phyloP scores from a whole-genome alignment of 1,284 basidiomycete species.

The Fomes fomentarius region DNA sequence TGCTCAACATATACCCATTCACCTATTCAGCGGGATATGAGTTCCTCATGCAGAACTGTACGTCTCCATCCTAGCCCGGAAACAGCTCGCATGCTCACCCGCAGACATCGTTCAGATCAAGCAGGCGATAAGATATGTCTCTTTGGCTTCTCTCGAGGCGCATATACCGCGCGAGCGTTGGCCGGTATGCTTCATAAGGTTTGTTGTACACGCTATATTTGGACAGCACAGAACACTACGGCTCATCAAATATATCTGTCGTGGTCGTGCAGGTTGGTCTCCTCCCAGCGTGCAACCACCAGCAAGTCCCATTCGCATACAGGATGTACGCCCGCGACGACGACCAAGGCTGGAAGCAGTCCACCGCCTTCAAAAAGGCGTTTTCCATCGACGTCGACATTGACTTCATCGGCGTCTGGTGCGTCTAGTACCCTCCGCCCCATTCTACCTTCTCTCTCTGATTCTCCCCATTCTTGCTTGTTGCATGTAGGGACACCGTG shows the following conservation, averaged over 20 bases:
- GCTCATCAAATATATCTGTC: background rate
- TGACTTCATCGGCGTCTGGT: slow-evolving; percentile 60
- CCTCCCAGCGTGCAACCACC: slow-evolving; percentile 53
- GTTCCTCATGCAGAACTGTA: slow-evolving; percentile 68
- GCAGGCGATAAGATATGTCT: slow-evolving; percentile 56
- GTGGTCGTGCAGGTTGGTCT: slow-evolving; percentile 46
- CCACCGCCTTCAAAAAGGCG: slow-evolving; percentile 44
- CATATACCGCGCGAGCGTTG: slow-evolving; percentile 55
- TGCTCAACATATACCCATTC: background rate
- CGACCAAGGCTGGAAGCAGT: slow-evolving; percentile 35
- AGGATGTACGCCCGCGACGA: slow-evolving; percentile 42
- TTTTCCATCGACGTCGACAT: slow-evolving; percentile 52
- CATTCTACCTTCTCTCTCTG: background rate
- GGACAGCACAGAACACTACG: background rate
- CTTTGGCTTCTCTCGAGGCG: slow-evolving; percentile 69
- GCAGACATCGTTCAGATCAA: slow-evolving; percentile 33
- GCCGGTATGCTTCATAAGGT: slow-evolving; percentile 60
- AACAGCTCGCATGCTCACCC: background rate
- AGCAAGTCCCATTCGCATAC: slow-evolving; percentile 51
- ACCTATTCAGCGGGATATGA: slow-evolving; percentile 56
- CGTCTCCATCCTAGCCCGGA: slow-evolving; percentile 12
- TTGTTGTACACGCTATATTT: background rate
- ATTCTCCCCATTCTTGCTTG: too few relatives aligned
- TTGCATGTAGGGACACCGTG: slow-evolving; percentile 47
- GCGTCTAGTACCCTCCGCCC: slow-evolving; percentile 7